These are phyloP conservation scores for Sporothrix humicola DNA, from an alignment of 2,329 filamentous ascomycete species.

Conservation along the genomic window DNA sequence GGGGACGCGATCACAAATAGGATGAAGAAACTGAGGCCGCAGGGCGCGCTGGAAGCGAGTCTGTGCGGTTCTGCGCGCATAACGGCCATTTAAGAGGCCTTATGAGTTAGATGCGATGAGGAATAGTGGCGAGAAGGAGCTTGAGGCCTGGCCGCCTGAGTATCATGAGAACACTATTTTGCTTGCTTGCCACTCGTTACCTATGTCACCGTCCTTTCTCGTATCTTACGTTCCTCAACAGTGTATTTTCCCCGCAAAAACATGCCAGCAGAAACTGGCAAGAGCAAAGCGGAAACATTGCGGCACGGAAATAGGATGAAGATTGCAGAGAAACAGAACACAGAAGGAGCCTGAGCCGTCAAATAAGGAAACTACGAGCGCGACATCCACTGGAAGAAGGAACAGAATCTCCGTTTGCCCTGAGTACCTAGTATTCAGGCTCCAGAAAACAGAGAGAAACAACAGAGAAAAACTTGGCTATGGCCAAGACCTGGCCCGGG, in stretches of 20 bases:
- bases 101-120: not conserved
- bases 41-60: conserved; percentile 4
- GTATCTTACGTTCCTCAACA: conserved; percentile 1
- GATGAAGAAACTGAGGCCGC: not conserved
- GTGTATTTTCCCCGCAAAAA: conserved; percentile 6
- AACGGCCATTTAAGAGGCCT: not conserved
- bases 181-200: not conserved
- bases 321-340: not conserved
- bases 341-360: not conserved
- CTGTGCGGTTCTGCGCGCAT: conserved; percentile 14
- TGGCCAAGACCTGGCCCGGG: not conserved
- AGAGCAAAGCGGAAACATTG: not conserved
- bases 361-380: conserved; percentile 21
- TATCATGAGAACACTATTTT: too few species aligned
- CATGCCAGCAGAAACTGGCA: conserved; percentile 10
- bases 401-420: not conserved
- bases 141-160: too few species aligned
- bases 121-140: not conserved
- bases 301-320: conserved; percentile 16
- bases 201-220: not conserved
- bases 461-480: not conserved
- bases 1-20: conserved; percentile 16
- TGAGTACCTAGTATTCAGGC: not conserved
- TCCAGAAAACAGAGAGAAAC: not conserved
- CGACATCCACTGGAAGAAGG: not conserved